Evolutionary conservation across 768 basidiomycete genomes (phyloP), one percentile per base, ranked within the genome.

Genomic region (Russula virescens): DNA sequence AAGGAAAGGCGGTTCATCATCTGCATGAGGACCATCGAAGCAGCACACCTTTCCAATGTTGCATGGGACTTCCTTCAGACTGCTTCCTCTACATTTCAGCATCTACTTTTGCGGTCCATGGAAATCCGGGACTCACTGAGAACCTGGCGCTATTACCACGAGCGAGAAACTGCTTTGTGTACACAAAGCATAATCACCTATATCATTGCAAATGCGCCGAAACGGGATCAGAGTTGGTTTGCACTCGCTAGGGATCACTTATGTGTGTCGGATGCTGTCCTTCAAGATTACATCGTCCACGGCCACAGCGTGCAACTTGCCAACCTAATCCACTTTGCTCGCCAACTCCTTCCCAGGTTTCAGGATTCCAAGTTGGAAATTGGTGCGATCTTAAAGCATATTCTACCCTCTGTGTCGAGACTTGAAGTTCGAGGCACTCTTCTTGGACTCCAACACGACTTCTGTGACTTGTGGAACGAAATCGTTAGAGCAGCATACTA

Each of bases 401-500:
- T 11, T 11, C 2, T 2, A 2, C n/a, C n/a, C 2, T 42, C 16
- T 4, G 42, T 35, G 3, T 21, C 25, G 8, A 16, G 45, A 14
- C 16, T 34, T 8, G 50, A 34, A 4, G 38, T 38, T 38, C 58
- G 19, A 34, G 13, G 8, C 8, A 60, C 42, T 3, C 42, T 43
- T 16, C 58, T 50, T 3, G 50, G 2, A 8, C 50, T 60, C 5
- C 40, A 35, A 18, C 49, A 45, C 18, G 50, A 52, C 14, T 60
- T 60, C 42, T 60, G 50, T 16, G n/a, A 9, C 28, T n/a, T 60
- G 6, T 60, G 58, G 58, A 60, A 60, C 14, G 13, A 45, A 5
- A 21, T 25, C 4, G 58, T 42, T 10, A 26, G 6, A 2, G 3
- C n/a, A 13, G 16, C 35, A 42, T 13, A 31, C 3, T 4, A 11